A percentile compares a stretch with the other conserved stretches of the same genome.
phyloP scores from a whole-genome alignment of 192 early-diverging fungal genomes.

The Backusella liffmaniae region DNA sequence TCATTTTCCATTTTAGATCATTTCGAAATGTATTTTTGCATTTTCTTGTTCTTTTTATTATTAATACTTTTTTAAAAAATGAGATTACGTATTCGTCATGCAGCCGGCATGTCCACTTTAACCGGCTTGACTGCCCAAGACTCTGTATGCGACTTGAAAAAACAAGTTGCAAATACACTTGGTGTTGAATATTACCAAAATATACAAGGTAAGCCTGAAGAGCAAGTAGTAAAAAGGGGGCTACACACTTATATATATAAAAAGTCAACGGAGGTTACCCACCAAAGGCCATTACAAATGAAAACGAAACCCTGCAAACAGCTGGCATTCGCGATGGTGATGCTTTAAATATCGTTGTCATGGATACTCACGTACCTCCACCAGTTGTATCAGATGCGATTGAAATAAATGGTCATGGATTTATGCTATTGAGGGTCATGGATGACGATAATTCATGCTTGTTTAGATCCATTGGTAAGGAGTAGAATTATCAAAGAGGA shows the following conservation, averaged over 20 bases:
- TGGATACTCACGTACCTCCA: not conserved
- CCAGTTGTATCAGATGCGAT: not conserved
- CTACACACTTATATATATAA: not conserved
- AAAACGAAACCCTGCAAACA: conserved; percentile 13
- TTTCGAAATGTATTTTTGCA: not conserved
- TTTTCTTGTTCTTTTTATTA: not conserved
- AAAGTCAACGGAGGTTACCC: conserved; percentile 46
- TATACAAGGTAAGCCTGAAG: conserved; percentile 7
- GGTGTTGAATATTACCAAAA: not conserved
- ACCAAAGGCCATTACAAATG: conserved; percentile 33
- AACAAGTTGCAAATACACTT: conserved; percentile 7
- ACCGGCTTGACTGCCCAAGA: conserved; percentile 22
- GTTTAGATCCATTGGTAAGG: conserved; percentile 61
- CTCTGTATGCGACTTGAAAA: conserved; percentile 27
- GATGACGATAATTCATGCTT: conserved; percentile 72
- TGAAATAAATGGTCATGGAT: not conserved
- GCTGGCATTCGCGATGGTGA: conserved; percentile 45
- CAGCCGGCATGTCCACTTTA: conserved; percentile 38
- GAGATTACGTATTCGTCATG: conserved; percentile 47
- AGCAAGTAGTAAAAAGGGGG: no score
- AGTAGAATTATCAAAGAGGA: not conserved
- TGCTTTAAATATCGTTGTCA: conserved; percentile 23
- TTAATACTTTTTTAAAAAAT: conserved; percentile 8
- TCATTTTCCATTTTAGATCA: not conserved
- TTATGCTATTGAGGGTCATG: conserved; percentile 42